phyloP scores from a whole-genome alignment of 2,329 filamentous ascomycete genomes.

The Fusarium luffae region DNA sequence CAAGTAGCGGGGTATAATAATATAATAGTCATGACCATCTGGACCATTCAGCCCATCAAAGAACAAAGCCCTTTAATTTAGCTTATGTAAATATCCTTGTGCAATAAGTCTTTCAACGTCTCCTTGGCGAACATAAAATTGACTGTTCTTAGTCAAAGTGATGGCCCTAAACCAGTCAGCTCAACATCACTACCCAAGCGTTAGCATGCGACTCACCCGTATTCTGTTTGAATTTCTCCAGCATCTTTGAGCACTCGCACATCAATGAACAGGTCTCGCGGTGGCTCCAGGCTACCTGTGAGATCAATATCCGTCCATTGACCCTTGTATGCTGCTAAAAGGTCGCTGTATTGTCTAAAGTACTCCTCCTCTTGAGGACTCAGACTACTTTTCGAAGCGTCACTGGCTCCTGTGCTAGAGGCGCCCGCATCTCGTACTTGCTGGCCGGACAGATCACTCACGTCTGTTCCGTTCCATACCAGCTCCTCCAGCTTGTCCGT shows the following conservation, averaged over 20 bases:
- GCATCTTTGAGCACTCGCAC: constrained; percentile 96
- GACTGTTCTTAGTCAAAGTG: constrained; percentile 96
- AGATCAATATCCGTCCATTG: constrained; percentile 98
- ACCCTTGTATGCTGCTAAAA: constrained; percentile 95
- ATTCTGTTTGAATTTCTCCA: constrained; percentile 98
- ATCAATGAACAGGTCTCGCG: constrained; percentile 96
- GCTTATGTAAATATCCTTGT: constrained; percentile 92
- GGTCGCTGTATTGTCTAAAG: constrained; percentile 88
- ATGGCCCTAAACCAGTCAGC: constrained; percentile 74
- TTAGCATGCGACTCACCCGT: constrained; percentile 73
- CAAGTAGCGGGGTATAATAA: constrained; percentile 32
- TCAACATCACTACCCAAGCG: background rate
- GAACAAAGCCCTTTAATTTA: constrained; percentile 67
- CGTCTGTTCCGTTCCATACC: constrained; percentile 89
- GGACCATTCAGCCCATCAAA: background rate
- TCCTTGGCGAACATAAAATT: constrained; percentile 95
- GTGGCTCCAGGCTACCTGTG: constrained; percentile 91
- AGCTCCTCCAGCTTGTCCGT: constrained; percentile 93
- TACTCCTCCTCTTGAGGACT: constrained; percentile 98
- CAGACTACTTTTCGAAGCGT: constrained; percentile 75
- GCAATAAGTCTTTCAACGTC: constrained; percentile 95
- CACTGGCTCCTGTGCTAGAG: constrained; percentile 44
- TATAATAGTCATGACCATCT: constrained; percentile 5
- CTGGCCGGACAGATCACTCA: constrained; percentile 75
- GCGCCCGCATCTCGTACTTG: constrained; percentile 58